Base-by-base conservation (phyloP, 805 yeast genomes). In the Starmerella sp. region DNA sequence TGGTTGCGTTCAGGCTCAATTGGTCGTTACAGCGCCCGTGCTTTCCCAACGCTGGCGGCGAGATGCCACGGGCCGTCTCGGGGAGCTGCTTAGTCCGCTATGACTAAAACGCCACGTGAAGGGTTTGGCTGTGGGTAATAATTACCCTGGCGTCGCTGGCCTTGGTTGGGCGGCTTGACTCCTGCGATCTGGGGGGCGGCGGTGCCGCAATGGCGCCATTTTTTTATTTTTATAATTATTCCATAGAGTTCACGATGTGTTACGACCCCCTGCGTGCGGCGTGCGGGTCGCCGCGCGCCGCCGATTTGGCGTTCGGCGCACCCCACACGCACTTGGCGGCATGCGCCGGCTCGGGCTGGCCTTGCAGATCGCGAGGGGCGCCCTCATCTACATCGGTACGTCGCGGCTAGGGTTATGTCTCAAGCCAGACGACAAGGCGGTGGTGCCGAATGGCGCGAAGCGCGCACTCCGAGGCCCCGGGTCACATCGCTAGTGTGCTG, bases 81-180 rank as follows among this genome's bases (percentile, higher is more conserved):
- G 32, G 45, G 32, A 22, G 6, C 14, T 11, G 45, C 45, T 42
- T 22, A 42, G 45, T 28, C 32, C 4, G 5, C 14, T 1, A 4
- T 42, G 45, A 42, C 45, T 42, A 29, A 39, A 39, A 39, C 45
- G 45, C 45, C 45, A 42, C 45, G 45, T 42, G 43, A 39, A 39
- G 43, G 43, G 29, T 39, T 39, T 10, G 43, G 43, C 43, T 39
- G 17, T 39, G 43, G 43, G 43, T 15, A 17, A 39, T 39, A 15
- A 39, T 39, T 39, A 39, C 43, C 43, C 43, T 39, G 28, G 29
- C 29, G 6, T 7, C 43, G 43, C 43, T 39, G 7, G 29, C n/a
- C 13, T 39, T 15, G 43, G 29, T 15, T 39, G 43, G 43, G 43
- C n/a, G 43, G 29, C 15, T n/a, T 17, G 3, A 22, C 10, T 39